phyloP scores from a whole-genome alignment of 139 green algal genomes.

The Chlorella sp. region DNA sequence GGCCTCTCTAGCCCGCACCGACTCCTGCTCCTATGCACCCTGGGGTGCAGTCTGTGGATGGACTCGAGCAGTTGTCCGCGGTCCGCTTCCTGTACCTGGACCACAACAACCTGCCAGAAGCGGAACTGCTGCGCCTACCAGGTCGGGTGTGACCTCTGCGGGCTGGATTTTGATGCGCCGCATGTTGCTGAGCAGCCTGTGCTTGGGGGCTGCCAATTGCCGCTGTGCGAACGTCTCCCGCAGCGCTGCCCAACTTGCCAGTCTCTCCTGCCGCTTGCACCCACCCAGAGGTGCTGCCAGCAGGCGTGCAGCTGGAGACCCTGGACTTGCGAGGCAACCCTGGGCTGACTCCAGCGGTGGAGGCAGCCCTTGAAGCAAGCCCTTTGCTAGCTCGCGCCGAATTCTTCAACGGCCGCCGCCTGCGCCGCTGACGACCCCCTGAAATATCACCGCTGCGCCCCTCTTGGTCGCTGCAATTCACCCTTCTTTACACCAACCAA shows the following conservation, averaged over 20 bases:
- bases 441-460: too few species aligned
- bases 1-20: too few species aligned
- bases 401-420: constrained; percentile 15
- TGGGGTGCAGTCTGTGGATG: not conserved
- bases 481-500: too few species aligned
- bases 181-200: too few species aligned
- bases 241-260: not conserved
- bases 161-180: too few species aligned
- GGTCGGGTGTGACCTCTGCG: not conserved
- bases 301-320: not conserved
- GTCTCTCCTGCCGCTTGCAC: too few species aligned
- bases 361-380: not conserved
- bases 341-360: not conserved
- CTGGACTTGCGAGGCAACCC: constrained; percentile 14
- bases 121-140: constrained; percentile 18
- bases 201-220: not conserved
- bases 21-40: too few species aligned
- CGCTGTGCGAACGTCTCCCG: too few species aligned
- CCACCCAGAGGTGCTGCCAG: constrained; percentile 1
- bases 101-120: not conserved
- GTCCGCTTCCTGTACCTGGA: constrained; percentile 22
- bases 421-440: not conserved
- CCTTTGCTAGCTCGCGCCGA: not conserved
- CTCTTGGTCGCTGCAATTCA: too few species aligned
- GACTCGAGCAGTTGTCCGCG: not conserved